Evolutionary conservation across 192 early-diverging fungal species (phyloP).

Genomic region (Spizellomyces sp.): DNA sequence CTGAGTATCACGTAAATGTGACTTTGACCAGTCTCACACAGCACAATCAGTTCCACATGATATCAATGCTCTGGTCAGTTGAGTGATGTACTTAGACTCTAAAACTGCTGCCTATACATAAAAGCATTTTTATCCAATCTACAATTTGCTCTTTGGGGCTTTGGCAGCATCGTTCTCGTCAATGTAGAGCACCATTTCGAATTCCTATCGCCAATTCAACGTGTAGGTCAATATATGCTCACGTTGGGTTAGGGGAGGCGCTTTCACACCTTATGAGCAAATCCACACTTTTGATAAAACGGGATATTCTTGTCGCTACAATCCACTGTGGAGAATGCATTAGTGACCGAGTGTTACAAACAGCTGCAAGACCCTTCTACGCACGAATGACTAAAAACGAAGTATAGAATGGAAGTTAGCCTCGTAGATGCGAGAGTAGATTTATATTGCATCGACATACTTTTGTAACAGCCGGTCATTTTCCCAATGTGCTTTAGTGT

Average conservation of each 20-base stretch:
- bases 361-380: conserved; percentile 26
- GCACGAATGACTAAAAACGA: neutral
- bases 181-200: conserved; percentile 56
- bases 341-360: neutral
- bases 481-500: conserved; percentile 77
- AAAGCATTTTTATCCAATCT: neutral
- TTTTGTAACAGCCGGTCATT: conserved; percentile 89
- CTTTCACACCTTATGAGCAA: conserved; percentile 66
- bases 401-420: neutral
- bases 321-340: conserved; percentile 42
- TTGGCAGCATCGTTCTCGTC: conserved; percentile 50
- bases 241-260: neutral
- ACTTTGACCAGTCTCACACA: no score
- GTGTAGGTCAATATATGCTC: neutral
- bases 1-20: no score
- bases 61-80: no score
- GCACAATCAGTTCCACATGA: no score
- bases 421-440: neutral
- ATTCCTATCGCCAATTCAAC: conserved; percentile 34
- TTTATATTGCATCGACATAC: conserved; percentile 30
- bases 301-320: conserved; percentile 74
- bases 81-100: no score
- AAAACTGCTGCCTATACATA: no score
- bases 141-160: conserved; percentile 41
- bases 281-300: conserved; percentile 92